Evolutionary conservation across 441 rosid species (phyloP), one percentile per base, ranked within the genome.

Genomic region (Gossypium laxum): DNA sequence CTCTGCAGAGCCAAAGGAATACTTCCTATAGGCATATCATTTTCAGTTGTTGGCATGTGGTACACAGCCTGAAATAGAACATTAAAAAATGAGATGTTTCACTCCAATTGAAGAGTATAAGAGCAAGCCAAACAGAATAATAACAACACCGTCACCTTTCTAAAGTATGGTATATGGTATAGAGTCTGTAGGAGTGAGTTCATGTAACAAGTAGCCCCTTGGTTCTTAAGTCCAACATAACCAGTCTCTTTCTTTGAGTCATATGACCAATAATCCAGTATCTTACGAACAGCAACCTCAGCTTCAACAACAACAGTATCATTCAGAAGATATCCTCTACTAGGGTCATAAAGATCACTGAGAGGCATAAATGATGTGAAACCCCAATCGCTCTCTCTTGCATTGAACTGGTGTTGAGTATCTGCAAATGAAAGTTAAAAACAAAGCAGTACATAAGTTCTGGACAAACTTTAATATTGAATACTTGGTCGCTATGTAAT

Each of bases 21-120:
- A 82, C 96, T 92, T 66, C 90, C 94, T 0, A 89, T 74, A 47
- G 97, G 97, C 74, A 83, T 80, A 79, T 90, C 97, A 86, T 88
- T 89, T 82, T 90, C 96, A 67, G 98, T 88, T 59, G 98, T 90
- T 55, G 98, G 98, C 98, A 90, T 92, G 82, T 92, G 98, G 78
- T 92, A 92, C 63, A 92, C 98, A 54, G 98, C 96, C 98, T 92
- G 85, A 77, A 85, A 74, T 11, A 59, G 4, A 54, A 56, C 43
- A 72, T 21, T 5, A 10, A 51, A 79, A 58, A 69, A 66, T 72
- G 54, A 78, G 72, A 75, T 34, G 54, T 43, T 75, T 83, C 59
- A 59, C 69, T 30, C 57, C 45, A 43, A 67, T n/a, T 50, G 52
- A 64, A 47, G 45, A 6, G 30, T 68, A 54, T 17, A 48, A 64